These are phyloP conservation scores for Verticillium isaacii DNA, from an alignment of 2,329 filamentous ascomycete genomes.

Conservation along the genomic window DNA sequence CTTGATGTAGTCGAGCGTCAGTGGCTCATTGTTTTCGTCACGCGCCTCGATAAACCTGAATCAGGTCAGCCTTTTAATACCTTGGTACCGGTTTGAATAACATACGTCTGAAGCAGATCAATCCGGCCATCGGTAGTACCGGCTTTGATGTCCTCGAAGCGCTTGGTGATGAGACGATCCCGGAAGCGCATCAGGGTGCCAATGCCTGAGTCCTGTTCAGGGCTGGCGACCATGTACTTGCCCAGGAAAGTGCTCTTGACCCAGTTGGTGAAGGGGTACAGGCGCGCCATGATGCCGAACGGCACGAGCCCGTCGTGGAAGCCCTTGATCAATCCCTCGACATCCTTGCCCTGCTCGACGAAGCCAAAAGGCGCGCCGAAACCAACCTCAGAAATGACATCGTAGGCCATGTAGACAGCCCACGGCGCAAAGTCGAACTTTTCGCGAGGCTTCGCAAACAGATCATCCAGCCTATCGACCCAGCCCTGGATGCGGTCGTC, in stretches of 20 bases:
- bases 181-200: slow-evolving; percentile 54
- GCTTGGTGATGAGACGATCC: slow-evolving; percentile 44
- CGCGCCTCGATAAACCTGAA: slow-evolving; percentile 36
- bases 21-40: slow-evolving; percentile 37
- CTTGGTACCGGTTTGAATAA: not conserved
- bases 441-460: slow-evolving; percentile 38
- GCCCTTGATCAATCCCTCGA: slow-evolving; percentile 47
- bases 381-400: slow-evolving; percentile 51
- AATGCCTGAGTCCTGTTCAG: slow-evolving; percentile 48
- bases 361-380: slow-evolving; percentile 55
- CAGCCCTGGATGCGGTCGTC: slow-evolving; percentile 46
- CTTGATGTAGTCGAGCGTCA: slow-evolving; percentile 45
- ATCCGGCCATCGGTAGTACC: slow-evolving; percentile 37
- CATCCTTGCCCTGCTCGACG: slow-evolving; percentile 44
- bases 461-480: slow-evolving; percentile 38
- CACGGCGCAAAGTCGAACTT: slow-evolving; percentile 51
- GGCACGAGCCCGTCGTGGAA: slow-evolving; percentile 47
- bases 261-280: slow-evolving; percentile 50
- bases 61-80: not conserved
- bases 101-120: slow-evolving; percentile 48
- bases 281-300: slow-evolving; percentile 45
- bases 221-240: slow-evolving; percentile 47
- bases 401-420: slow-evolving; percentile 53
- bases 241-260: slow-evolving; percentile 47
- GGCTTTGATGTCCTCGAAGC: slow-evolving; percentile 39